phyloP scores from a whole-genome alignment of 352 stramenopile species.

The Globisporangium carolinianum region DNA sequence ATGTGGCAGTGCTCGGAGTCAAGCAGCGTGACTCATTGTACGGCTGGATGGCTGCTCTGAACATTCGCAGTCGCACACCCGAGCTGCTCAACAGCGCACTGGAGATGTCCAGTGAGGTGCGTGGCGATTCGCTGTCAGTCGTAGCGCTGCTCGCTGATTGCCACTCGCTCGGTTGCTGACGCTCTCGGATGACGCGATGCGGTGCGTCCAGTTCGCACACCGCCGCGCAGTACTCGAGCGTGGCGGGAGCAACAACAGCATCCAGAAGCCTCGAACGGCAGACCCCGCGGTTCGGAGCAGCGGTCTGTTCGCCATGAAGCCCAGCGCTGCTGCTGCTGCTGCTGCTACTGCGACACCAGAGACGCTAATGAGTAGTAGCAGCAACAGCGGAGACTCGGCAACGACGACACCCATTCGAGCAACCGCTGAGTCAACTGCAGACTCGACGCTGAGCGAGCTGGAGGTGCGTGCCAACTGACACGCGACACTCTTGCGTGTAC shows the following conservation, averaged over 20 bases:
- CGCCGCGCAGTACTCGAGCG: slow-evolving; percentile 3
- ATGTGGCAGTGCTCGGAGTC: background rate
- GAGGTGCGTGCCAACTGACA: background rate
- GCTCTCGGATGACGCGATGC: no score
- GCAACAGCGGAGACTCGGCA: background rate
- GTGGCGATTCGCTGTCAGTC: background rate
- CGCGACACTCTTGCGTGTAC: slow-evolving; percentile 7
- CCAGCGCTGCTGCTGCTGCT: background rate
- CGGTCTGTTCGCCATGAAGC: background rate
- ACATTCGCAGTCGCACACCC: slow-evolving; percentile 4
- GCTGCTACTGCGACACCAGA: background rate
- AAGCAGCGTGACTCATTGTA: background rate
- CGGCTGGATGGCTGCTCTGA: background rate
- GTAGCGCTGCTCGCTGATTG: background rate
- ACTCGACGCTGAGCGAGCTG: slow-evolving; percentile 26
- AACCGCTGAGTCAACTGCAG: slow-evolving; percentile 8
- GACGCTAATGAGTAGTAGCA: background rate
- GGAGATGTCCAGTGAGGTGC: slow-evolving; percentile 7
- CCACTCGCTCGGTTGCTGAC: background rate
- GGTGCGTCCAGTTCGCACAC: slow-evolving; percentile 2
- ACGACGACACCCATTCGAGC: background rate
- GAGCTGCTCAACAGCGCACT: slow-evolving; percentile 7
- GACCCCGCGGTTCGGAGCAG: slow-evolving; percentile 7
- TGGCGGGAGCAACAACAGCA: slow-evolving; percentile 1
- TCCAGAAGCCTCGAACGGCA: slow-evolving; percentile 10